Conservation (phyloP, 2,329 filamentous ascomycete genomes). For the Fusarium newnesense region DNA sequence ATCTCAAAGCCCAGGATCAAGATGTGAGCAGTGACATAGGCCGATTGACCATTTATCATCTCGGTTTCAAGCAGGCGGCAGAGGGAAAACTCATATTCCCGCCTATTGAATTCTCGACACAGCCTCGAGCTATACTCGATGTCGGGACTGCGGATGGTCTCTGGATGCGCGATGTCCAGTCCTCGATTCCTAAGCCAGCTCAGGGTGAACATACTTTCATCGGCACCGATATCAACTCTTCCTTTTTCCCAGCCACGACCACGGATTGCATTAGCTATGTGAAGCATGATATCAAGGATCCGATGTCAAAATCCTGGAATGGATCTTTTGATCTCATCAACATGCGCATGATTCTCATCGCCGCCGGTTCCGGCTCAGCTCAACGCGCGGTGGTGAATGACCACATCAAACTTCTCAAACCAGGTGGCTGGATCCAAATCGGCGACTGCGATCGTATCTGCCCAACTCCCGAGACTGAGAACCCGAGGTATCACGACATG, state of each 20-base stretch:
- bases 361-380: background rate
- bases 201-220: background rate
- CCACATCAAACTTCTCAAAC: constrained; percentile 5
- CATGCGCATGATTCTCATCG: constrained; percentile 15
- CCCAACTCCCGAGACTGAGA: background rate
- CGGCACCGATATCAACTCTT: constrained; percentile 11
- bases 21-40: constrained; percentile 14
- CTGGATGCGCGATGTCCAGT: constrained; percentile 11
- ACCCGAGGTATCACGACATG: constrained; percentile 2
- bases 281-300: background rate
- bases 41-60: constrained; percentile 3
- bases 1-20: background rate
- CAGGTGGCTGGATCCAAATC: constrained; percentile 13
- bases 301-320: background rate
- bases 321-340: constrained; percentile 3
- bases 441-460: constrained; percentile 14
- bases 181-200: accelerated
- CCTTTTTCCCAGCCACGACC: background rate
- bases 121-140: background rate
- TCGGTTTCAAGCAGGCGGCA: constrained; percentile 9
- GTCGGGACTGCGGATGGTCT: constrained; percentile 10
- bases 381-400: background rate
- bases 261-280: background rate
- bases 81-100: background rate
- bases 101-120: background rate